Evolutionary conservation across 177 flowering plant species (phyloP), one percentile per base, ranked within the genome.

Genomic region (Vitis hybrid): DNA sequence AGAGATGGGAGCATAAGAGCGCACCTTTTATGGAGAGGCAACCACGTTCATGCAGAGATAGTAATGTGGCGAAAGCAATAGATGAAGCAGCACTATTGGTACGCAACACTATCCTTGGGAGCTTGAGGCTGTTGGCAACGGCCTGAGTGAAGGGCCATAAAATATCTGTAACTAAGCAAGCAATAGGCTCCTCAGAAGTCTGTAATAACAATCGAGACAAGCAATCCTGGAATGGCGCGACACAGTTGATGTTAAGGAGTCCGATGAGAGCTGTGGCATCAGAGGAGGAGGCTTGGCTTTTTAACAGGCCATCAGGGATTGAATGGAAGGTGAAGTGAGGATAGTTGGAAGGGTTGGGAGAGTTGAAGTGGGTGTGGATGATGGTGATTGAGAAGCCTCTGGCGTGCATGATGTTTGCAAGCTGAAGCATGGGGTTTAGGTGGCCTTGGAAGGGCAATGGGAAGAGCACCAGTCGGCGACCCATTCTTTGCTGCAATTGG

Each of bases 401-500:
- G 27, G 77, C 52, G 51, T 72, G 75, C 46, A 84, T 82, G 12
- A 82, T 70, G 62, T 32, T 72, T 19, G 74, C 86, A 0, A 84
- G 81, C 12, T 84, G 80, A 60, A 82, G 62, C 82, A 79, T 81
- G 13, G 88, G 88, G 54, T 67, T 80, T 2, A 75, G 51, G 67
- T 82, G 84, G 56, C 88, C 86, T 62, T 82, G 85, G 0, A 80
- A 21, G 3, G 85, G 87, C 10, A 82, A 9, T 1, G 87, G 87
- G 55, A 84, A 82, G 21, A 80, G 68, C 0, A 78, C 49, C 52
- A 84, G 15, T 19, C 74, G 64, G 9, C 27, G 32, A 13, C 65
- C 67, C 19, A 57, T 65, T 40, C 64, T 64, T 32, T 55, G 67
- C 4, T 64, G 46, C 46, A 27, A 27, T 27, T 27, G 4, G 30